Conservation (phyloP, 345 rosid genomes). For the Arabis alpina region DNA sequence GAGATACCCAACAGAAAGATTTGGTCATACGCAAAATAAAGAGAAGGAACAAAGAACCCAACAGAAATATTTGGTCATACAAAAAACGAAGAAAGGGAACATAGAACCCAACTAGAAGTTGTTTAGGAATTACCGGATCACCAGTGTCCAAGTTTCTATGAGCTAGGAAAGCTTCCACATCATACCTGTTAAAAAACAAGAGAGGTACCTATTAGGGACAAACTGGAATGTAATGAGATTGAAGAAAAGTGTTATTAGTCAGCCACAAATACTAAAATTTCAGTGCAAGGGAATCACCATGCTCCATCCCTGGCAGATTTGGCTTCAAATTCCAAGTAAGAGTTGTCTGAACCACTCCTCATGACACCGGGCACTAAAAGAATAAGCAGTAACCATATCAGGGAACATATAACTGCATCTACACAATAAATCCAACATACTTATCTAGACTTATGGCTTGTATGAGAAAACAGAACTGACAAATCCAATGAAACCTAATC, state of each 20-base stretch:
- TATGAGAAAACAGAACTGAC: background rate
- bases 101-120: constrained; percentile 15
- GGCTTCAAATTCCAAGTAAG: constrained; percentile 90
- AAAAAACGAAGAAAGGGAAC: constrained; percentile 19
- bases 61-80: constrained; percentile 20
- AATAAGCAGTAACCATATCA: constrained; percentile 19
- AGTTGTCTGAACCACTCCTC: constrained; percentile 63
- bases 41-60: constrained; percentile 26
- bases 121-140: constrained; percentile 61
- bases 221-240: constrained; percentile 9
- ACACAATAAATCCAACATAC: background rate
- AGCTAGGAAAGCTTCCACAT: constrained; percentile 73
- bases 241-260: constrained; percentile 20
- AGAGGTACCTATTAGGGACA: constrained; percentile 14
- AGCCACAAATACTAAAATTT: constrained; percentile 11
- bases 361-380: constrained; percentile 54
- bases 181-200: constrained; percentile 64
- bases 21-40: constrained; percentile 10
- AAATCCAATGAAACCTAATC: background rate
- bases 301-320: constrained; percentile 98
- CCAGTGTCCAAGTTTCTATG: constrained; percentile 74
- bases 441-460: constrained; percentile 15
- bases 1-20: constrained; percentile 45
- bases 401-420: constrained; percentile 3
- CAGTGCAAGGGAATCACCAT: constrained; percentile 62